A percentile compares a stretch with the other conserved stretches of the same genome.
Evolutionary conservation across 1,139 yeast species (phyloP).

Genomic region (Torulaspora globosa): DNA sequence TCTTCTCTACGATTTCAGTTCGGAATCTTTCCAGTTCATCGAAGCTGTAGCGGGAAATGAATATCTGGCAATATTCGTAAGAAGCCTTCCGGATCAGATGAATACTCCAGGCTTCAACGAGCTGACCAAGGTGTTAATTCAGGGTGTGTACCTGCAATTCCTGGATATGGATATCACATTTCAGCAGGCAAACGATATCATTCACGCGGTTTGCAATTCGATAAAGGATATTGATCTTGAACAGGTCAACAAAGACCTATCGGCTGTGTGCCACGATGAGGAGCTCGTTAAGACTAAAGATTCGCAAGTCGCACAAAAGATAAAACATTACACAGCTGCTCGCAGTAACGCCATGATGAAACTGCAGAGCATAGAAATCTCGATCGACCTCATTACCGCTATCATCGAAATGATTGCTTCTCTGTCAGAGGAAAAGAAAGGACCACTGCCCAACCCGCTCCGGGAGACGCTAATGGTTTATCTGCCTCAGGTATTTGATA

Average conservation of each 20-base stretch:
- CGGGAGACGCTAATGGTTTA: slow-evolving; percentile 37
- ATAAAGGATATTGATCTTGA: slow-evolving; percentile 43
- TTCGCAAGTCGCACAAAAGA: slow-evolving; percentile 44
- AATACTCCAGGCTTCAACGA: slow-evolving; percentile 37
- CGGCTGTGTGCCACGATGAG: slow-evolving; percentile 32
- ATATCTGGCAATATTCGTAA: slow-evolving; percentile 29
- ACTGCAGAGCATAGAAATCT: slow-evolving; percentile 61
- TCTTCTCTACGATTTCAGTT: slow-evolving; percentile 61
- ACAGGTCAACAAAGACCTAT: slow-evolving; percentile 25
- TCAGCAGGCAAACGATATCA: slow-evolving; percentile 31
- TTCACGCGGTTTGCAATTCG: slow-evolving; percentile 35
- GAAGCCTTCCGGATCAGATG: slow-evolving; percentile 30
- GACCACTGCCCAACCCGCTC: slow-evolving; percentile 31
- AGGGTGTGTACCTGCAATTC: slow-evolving; percentile 60
- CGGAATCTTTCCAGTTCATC: slow-evolving; percentile 60
- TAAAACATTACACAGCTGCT: slow-evolving; percentile 42
- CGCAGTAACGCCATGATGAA: slow-evolving; percentile 48
- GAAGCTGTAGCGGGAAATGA: slow-evolving; percentile 34
- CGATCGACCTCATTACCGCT: slow-evolving; percentile 72
- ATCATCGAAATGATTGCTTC: slow-evolving; percentile 57
- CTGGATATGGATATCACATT: slow-evolving; percentile 40
- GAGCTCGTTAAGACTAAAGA: slow-evolving; percentile 37
- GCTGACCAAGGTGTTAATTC: slow-evolving; percentile 49
- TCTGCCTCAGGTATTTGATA: slow-evolving; percentile 42
- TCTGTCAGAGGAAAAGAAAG: slow-evolving; percentile 21